A percentile compares a stretch with the other conserved stretches of the same genome.
Conservation (phyloP, 352 stramenopile genomes). For the Phytophthora hybrid region DNA sequence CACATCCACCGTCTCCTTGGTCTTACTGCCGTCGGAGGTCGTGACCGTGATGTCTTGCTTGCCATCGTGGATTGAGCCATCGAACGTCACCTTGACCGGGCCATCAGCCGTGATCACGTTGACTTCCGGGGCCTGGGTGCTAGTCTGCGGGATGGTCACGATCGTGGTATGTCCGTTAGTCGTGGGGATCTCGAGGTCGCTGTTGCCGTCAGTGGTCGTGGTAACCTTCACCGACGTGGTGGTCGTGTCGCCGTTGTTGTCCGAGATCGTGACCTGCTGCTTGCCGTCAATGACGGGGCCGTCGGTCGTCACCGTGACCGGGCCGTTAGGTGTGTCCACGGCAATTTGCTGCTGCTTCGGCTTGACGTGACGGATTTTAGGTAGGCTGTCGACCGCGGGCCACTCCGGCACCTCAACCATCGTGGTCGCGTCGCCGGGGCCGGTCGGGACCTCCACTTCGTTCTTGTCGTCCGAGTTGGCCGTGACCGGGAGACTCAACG, state of each 20-base stretch:
- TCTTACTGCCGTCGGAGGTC: background rate
- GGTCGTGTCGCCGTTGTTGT: background rate
- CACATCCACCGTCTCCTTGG: background rate
- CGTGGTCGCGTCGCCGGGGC: background rate
- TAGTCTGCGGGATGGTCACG: background rate
- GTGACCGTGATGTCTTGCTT: conserved; percentile 12
- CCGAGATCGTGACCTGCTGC: conserved; percentile 24
- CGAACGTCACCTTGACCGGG: background rate
- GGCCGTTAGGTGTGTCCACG: conserved; percentile 9
- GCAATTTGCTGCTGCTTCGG: background rate
- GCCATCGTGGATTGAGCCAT: background rate
- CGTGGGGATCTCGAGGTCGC: background rate
- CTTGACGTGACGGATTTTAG: background rate
- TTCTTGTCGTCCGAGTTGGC: background rate
- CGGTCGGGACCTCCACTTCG: background rate
- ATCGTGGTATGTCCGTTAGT: background rate
- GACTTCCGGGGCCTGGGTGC: background rate
- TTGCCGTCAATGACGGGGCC: conserved; percentile 15
- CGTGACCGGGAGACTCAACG: background rate
- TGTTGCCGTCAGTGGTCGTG: background rate
- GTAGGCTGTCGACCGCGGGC: background rate
- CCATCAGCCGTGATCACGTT: background rate
- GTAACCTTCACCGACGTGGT: background rate
- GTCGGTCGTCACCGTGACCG: background rate
- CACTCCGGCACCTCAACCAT: background rate